These are phyloP conservation scores for Diutina neorugosa DNA, from an alignment of 1,139 yeast genomes.

Conservation along the genomic window DNA sequence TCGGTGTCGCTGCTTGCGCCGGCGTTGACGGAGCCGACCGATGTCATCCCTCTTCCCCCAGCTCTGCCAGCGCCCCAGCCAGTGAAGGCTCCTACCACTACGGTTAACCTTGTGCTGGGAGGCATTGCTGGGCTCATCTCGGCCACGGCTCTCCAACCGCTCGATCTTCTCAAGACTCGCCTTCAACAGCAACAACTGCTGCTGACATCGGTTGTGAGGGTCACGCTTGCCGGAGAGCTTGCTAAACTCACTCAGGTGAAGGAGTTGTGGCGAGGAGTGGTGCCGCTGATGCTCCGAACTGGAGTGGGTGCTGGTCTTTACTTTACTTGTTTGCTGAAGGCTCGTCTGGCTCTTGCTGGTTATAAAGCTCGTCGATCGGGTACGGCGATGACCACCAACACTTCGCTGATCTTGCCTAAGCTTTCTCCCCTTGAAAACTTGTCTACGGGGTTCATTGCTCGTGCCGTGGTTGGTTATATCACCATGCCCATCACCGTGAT, in stretches of 20 bases:
- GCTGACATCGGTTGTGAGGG: conserved; percentile 18
- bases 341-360: conserved; percentile 42
- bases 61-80: background rate
- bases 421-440: conserved; percentile 61
- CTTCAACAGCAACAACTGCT: conserved; percentile 52
- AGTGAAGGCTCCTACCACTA: background rate
- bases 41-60: conserved; percentile 7
- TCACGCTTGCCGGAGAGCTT: conserved; percentile 25
- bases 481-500: conserved; percentile 99
- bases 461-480: conserved; percentile 72
- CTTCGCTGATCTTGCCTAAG: conserved; percentile 44
- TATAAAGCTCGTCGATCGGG: conserved; percentile 10
- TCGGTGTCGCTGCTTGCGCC: background rate
- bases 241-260: conserved; percentile 31
- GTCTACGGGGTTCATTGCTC: conserved; percentile 62
- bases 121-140: conserved; percentile 80
- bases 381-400: background rate
- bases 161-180: conserved; percentile 81
- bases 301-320: conserved; percentile 87
- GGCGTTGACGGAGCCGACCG: background rate
- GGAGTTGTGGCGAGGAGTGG: conserved; percentile 84
- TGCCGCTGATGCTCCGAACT: conserved; percentile 83
- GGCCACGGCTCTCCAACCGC: conserved; percentile 74
- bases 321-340: conserved; percentile 54
- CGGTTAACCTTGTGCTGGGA: conserved; percentile 63